Evolutionary conservation across 2,329 filamentous ascomycete genomes (phyloP), one percentile per base, ranked within the genome.

Genomic region (Claviceps paspali): DNA sequence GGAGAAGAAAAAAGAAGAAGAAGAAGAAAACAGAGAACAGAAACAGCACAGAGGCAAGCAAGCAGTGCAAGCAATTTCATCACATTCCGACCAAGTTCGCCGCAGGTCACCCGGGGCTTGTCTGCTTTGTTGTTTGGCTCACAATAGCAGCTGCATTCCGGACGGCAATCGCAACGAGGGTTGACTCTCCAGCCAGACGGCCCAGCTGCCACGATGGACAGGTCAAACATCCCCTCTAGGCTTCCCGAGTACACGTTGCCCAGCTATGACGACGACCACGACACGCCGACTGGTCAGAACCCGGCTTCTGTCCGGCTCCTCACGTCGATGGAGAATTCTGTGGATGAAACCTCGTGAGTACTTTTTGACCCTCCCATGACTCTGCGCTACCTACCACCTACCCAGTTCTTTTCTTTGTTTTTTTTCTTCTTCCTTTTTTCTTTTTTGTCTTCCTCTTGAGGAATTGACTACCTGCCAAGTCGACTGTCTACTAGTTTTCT

Each of bases 291-390:
- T 28, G 60, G 62, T 41, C 58, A 63, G 39, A 68, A 67, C 49
- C 56, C 64, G 31, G 65, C 73, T 24, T 69, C 65, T 43, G 66
- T 79, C 38, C 66, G 75, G 48, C 59, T 79, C 48, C 59, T 79
- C 57, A 78, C 73, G 36, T 76, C 72, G 6, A 64, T 74, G 53
- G 74, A 78, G 49, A 73, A 76, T 33, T 57, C 66, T n/a, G 46
- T 52, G 48, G 60, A 59, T 57, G 63, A 44, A 39, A 58, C 62
- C 52, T 62, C 67, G 72, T 77, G 77, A 62, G 73, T 77, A 59
- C 50, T 52, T 45, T 34, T 45, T 34, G 29, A 17, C n/a, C 19
- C 12, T 22, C 29, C 28, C 21, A 9, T 4, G 10, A 11, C 10
- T 22, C n/a, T 33, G 18, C 12, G n/a, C n/a, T n/a, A n/a, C n/a